Evolutionary conservation across 495 filamentous ascomycete genomes (phyloP).

Genomic region (Tuber umbilicatum): DNA sequence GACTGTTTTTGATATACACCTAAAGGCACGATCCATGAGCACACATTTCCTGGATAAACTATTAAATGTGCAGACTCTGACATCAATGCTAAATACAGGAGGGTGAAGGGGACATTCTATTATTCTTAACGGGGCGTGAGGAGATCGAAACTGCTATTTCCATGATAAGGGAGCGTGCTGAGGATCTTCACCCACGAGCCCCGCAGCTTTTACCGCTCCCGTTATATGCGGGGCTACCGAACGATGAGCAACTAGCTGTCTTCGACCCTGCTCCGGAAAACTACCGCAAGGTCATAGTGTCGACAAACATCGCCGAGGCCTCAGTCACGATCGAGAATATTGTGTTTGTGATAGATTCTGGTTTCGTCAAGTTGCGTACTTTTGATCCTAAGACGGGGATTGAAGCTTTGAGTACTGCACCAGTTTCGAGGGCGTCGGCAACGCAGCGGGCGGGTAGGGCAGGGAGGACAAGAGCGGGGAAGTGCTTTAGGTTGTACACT

Average conservation of each 20-base stretch:
- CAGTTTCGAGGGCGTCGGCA: conserved; percentile 87
- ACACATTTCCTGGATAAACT: neutral
- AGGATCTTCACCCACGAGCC: conserved; percentile 64
- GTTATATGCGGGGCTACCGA: conserved; percentile 81
- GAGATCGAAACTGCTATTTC: conserved; percentile 83
- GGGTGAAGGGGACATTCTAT: conserved; percentile 74
- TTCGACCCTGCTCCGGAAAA: conserved; percentile 83
- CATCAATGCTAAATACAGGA: conserved; percentile 29
- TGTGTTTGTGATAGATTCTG: conserved; percentile 85
- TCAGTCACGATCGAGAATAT: conserved; percentile 91
- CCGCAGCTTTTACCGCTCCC: conserved; percentile 69
- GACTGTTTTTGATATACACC: conserved; percentile 88
- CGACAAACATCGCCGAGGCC: conserved; percentile 95
- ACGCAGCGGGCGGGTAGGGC: conserved; percentile 88
- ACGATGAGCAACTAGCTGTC: conserved; percentile 85
- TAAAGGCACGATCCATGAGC: conserved; percentile 54
- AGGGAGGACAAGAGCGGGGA: conserved; percentile 84
- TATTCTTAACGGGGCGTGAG: conserved; percentile 89
- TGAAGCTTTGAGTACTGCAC: conserved; percentile 77
- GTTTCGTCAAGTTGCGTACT: conserved; percentile 84
- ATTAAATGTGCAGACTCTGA: neutral
- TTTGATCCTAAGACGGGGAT: conserved; percentile 87
- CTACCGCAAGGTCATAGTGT: conserved; percentile 83
- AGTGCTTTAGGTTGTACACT: conserved; percentile 91
- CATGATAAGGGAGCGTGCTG: conserved; percentile 67